Evolutionary conservation across 2,329 filamentous ascomycete species (phyloP).

Genomic region (Calonectria pseudoreteaudii): DNA sequence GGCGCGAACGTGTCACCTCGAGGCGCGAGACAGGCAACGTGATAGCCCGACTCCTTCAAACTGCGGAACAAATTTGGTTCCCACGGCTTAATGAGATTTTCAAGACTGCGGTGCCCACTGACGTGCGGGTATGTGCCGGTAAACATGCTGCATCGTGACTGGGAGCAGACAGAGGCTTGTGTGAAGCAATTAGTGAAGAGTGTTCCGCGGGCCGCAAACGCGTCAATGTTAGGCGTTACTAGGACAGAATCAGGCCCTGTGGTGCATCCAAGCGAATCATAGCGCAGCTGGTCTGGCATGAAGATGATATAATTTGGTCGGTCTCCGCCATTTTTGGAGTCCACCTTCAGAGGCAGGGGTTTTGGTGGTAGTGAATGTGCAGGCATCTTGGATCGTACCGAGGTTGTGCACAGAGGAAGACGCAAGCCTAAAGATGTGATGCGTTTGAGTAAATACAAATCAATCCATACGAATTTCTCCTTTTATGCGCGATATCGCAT

Average conservation of each 20-base stretch:
- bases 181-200: conserved; percentile 59
- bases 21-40: conserved; percentile 58
- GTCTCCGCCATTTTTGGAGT: conserved; percentile 43
- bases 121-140: conserved; percentile 60
- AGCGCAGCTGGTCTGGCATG: conserved; percentile 61
- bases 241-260: conserved; percentile 41
- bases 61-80: conserved; percentile 60
- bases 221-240: conserved; percentile 56
- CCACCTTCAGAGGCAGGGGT: conserved; percentile 36
- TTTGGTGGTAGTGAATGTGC: conserved; percentile 31
- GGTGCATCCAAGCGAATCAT: conserved; percentile 54
- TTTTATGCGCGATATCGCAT: not conserved
- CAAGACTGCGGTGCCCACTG: conserved; percentile 56
- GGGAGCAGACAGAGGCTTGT: conserved; percentile 59
- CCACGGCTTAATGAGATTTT: conserved; percentile 62
- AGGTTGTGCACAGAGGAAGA: not conserved
- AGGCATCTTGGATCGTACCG: conserved; percentile 22
- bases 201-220: conserved; percentile 51
- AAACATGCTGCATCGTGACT: conserved; percentile 60
- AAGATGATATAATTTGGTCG: conserved; percentile 56
- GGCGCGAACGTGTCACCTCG: conserved; percentile 57
- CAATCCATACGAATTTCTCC: not conserved
- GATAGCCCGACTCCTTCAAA: conserved; percentile 58
- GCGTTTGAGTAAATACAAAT: not conserved
- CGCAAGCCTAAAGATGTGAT: not conserved